A percentile compares a stretch with the other conserved stretches of the same genome.
Evolutionary conservation across 1,139 yeast genomes (phyloP).

Genomic region (Yamadazyma triangularis): DNA sequence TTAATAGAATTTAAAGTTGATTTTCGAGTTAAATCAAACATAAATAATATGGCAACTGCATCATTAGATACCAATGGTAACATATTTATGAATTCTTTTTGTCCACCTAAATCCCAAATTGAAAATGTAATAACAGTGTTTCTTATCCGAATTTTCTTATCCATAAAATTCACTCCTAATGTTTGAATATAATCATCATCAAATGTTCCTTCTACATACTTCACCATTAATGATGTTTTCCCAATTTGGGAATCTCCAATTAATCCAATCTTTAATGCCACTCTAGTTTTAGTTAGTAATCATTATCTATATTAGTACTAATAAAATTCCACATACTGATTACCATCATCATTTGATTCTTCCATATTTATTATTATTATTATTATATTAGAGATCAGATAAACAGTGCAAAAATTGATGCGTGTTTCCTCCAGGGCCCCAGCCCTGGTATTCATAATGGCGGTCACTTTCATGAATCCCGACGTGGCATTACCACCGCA

Average conservation of each 20-base stretch:
- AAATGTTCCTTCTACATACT: conserved; percentile 90
- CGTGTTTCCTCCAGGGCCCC: neutral
- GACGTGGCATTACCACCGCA: neutral
- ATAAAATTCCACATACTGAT: neutral
- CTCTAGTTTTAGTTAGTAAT: conserved; percentile 26
- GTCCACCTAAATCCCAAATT: conserved; percentile 97
- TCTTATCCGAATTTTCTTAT: conserved; percentile 79
- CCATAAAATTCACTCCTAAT: conserved; percentile 93
- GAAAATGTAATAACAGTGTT: conserved; percentile 89
- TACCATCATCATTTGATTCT: neutral
- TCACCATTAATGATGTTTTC: conserved; percentile 94
- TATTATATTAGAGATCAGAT: neutral
- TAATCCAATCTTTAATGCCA: conserved; percentile 86
- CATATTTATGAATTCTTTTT: conserved; percentile 94
- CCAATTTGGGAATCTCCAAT: conserved; percentile 99
- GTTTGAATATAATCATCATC: conserved; percentile 94
- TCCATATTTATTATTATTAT: neutral
- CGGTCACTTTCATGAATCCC: neutral
- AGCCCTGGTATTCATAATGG: neutral
- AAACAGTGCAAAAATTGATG: neutral
- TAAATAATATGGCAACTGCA: conserved; percentile 87
- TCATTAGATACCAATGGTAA: conserved; percentile 89
- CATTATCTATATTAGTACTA: neutral
- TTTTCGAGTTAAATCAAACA: conserved; percentile 89
- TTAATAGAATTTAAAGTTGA: conserved; percentile 81